Evolutionary conservation across 306 rosid species (phyloP).

Genomic region (Sechiopsis laciniata): DNA sequence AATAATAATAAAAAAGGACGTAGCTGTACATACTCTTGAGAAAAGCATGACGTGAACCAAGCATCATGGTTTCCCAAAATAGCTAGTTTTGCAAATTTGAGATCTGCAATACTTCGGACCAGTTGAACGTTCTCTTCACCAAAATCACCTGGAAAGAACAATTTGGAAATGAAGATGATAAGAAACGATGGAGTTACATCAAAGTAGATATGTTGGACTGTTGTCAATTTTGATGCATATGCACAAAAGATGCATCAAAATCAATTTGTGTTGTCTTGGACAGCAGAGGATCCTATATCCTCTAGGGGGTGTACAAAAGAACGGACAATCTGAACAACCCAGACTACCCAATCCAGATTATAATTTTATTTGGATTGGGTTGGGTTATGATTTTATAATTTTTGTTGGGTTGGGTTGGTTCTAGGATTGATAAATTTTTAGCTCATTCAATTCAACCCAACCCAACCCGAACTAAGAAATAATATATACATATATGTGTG

Average conservation of each 20-base stretch:
- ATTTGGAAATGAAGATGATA: constrained; percentile 16
- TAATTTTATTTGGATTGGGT: too few species aligned
- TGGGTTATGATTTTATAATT: too few species aligned
- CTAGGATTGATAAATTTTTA: too few species aligned
- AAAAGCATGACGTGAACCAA: constrained; percentile 70
- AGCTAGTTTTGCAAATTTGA: constrained; percentile 66
- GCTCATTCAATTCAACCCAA: too few species aligned
- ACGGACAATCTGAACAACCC: too few species aligned
- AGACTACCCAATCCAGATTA: too few species aligned
- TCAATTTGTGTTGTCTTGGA: not conserved
- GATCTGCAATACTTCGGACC: constrained; percentile 61
- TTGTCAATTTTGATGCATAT: not conserved
- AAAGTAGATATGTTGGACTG: too few species aligned
- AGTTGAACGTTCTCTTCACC: constrained; percentile 88
- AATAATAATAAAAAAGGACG: not conserved
- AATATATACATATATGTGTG: too few species aligned
- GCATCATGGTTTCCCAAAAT: constrained; percentile 92
- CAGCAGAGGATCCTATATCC: not conserved
- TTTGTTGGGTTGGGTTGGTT: too few species aligned
- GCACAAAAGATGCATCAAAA: not conserved
- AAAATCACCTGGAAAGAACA: constrained; percentile 63
- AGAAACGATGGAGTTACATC: constrained; percentile 5
- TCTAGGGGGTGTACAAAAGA: not conserved
- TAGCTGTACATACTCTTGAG: constrained; percentile 55
- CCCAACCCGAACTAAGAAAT: too few species aligned